Evolutionary conservation across 257 asterid species (phyloP).

Genomic region (Nicotiana knightiana): DNA sequence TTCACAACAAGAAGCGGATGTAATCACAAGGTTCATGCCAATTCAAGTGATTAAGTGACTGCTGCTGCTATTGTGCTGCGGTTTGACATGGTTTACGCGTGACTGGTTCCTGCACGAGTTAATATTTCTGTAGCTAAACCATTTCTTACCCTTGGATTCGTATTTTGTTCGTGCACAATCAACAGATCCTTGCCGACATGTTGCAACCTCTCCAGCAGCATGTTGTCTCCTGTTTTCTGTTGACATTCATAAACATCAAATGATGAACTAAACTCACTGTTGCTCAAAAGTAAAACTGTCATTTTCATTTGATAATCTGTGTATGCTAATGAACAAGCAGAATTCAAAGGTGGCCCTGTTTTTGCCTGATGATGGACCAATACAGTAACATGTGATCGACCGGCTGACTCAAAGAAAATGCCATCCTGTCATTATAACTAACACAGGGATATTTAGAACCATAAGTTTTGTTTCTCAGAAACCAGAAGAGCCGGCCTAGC

Average conservation of each 20-base stretch:
- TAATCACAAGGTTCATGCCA: neutral
- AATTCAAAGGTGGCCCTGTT: constrained; percentile 1
- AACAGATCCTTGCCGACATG: neutral
- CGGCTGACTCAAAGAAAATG: neutral
- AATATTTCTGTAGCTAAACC: neutral
- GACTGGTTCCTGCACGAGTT: neutral
- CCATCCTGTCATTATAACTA: neutral
- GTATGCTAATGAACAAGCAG: neutral
- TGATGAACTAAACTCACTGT: neutral
- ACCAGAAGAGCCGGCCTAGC: neutral
- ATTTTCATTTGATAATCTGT: neutral
- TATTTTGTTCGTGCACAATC: neutral
- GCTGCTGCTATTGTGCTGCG: neutral
- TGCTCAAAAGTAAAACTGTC: neutral
- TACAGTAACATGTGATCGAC: constrained; percentile 7
- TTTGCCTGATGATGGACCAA: constrained; percentile 6
- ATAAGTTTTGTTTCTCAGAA: neutral
- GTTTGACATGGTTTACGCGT: neutral
- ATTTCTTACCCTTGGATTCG: too few relatives aligned
- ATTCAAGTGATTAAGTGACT: neutral
- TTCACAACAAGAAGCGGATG: neutral
- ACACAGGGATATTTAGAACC: neutral
- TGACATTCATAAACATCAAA: neutral
- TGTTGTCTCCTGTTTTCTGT: neutral
- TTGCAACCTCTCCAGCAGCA: neutral